Evolutionary conservation across 495 filamentous ascomycete species (phyloP), one percentile per base, ranked within the genome.

Genomic region (Alectoria sarmentosa): DNA sequence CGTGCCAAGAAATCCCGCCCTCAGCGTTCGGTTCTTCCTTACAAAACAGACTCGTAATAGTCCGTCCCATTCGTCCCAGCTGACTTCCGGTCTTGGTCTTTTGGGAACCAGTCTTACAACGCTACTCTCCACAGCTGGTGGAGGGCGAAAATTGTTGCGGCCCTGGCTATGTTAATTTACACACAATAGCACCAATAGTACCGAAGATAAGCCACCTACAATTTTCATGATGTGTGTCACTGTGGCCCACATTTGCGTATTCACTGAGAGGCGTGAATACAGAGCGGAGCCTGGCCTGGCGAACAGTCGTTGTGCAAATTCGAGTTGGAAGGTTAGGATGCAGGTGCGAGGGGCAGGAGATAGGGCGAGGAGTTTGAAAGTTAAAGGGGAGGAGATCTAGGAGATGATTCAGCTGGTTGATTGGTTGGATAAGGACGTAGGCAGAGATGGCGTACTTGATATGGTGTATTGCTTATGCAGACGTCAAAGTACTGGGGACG

Each of bases 51-150:
- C 86, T 58, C 93, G 75, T 68, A 98, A 72, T 66, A 98, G 77
- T 0, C 93, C 93, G 73, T 98, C 93, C 86, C 92, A 97, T 76
- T 98, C 93, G 58, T 95, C 90, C 73, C 92, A 97, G 68, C 85
- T 89, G 59, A 96, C 88, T 64, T 89, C 84, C 55, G 93, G 94
- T 28, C 92, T 75, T 19, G 92, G 91, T 38, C 83, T 79, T 77
- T 96, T 91, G 13, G 87, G 88, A 66, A 90, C 84, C 57, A 96
- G 79, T 39, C 86, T 74, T 58, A 91, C 82, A n/a, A 92, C 91
- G 63, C 85, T 90, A 17, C 84, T 89, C 75, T 98, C 93, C 26
- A 98, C 93, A 71, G 88, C 82, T 14, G 93, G 93, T 26, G 93
- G 92, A 2, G 94, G 94, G 69, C 89, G 92, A 82, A 95, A 97